Evolutionary conservation across 768 basidiomycete species (phyloP).

Genomic region (Boletus subparvulus): DNA sequence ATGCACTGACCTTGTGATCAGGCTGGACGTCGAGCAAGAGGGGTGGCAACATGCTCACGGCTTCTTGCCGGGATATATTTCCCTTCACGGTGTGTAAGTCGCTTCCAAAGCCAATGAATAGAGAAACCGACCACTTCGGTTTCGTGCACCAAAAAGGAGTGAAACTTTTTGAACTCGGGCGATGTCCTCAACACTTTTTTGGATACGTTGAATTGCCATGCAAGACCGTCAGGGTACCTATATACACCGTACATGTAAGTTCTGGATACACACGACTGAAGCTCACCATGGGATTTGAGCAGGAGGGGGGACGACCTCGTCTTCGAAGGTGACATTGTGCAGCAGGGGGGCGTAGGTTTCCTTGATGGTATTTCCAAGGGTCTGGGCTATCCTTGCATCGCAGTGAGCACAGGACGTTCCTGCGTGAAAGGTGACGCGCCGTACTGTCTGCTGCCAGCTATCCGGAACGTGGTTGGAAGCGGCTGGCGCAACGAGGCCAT

Average conservation of each 20-base stretch:
- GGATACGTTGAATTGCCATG: conserved; percentile 93
- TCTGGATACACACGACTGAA: neutral
- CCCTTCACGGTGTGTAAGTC: conserved; percentile 51
- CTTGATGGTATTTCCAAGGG: conserved; percentile 78
- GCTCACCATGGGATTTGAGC: conserved; percentile 80
- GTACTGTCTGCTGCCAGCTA: conserved; percentile 85
- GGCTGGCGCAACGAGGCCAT: conserved; percentile 63
- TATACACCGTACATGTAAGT: neutral
- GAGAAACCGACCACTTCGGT: conserved; percentile 83
- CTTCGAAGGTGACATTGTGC: conserved; percentile 73
- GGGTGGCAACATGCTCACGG: conserved; percentile 99
- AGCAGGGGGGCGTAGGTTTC: conserved; percentile 76
- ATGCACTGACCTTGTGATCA: conserved; percentile 68
- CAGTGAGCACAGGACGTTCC: neutral
- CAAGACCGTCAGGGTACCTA: conserved; percentile 94
- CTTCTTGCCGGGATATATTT: conserved; percentile 94
- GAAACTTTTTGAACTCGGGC: conserved; percentile 91
- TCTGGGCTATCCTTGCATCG: conserved; percentile 54
- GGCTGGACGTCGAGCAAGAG: conserved; percentile 93
- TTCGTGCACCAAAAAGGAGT: conserved; percentile 95
- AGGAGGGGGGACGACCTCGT: conserved; percentile 72
- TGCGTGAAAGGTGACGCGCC: conserved; percentile 10
- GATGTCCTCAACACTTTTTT: conserved; percentile 86
- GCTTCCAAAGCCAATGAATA: neutral
- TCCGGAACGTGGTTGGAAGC: conserved; percentile 91